Percentiles rank a stretch among this genome's conserved stretches.
phyloP scores from a whole-genome alignment of 768 basidiomycete species.

The Tricholoma terreum region DNA sequence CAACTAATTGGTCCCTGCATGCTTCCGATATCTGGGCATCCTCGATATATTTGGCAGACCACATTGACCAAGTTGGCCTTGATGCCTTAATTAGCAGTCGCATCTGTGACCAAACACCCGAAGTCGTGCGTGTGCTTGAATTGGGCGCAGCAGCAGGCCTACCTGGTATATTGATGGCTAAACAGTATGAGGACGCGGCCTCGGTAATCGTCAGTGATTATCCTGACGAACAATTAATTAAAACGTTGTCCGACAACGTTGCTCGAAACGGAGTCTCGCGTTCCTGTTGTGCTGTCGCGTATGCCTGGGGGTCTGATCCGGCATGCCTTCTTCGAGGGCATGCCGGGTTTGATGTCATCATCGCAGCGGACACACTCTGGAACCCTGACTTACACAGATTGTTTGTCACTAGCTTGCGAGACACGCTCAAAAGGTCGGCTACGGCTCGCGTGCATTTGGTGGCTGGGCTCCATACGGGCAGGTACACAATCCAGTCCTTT shows the following conservation, averaged over 20 bases:
- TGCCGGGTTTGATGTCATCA: constrained; percentile 55
- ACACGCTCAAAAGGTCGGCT: constrained; percentile 40
- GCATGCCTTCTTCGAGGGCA: constrained; percentile 21
- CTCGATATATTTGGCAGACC: constrained; percentile 64
- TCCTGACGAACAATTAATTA: constrained; percentile 61
- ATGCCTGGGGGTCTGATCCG: constrained; percentile 64
- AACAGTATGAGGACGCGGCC: constrained; percentile 31
- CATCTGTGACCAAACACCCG: neutral
- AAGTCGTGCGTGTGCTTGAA: constrained; percentile 49
- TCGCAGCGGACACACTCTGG: constrained; percentile 81
- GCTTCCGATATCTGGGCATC: constrained; percentile 77
- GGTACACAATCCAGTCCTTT: constrained; percentile 68
- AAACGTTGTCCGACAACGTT: constrained; percentile 57
- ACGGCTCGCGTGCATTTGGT: constrained; percentile 60
- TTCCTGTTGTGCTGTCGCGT: constrained; percentile 52
- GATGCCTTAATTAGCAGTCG: constrained; percentile 1
- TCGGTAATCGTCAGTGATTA: constrained; percentile 64
- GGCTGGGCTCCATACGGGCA: constrained; percentile 73
- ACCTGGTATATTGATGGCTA: constrained; percentile 67
- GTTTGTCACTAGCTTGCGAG: constrained; percentile 51
- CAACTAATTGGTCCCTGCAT: constrained; percentile 72
- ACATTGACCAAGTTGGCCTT: constrained; percentile 36
- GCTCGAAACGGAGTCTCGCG: constrained; percentile 43
- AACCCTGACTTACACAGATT: constrained; percentile 56
- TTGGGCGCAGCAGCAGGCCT: constrained; percentile 74